Evolutionary conservation across 139 green algal genomes (phyloP).

Genomic region (Haematococcus sp.): DNA sequence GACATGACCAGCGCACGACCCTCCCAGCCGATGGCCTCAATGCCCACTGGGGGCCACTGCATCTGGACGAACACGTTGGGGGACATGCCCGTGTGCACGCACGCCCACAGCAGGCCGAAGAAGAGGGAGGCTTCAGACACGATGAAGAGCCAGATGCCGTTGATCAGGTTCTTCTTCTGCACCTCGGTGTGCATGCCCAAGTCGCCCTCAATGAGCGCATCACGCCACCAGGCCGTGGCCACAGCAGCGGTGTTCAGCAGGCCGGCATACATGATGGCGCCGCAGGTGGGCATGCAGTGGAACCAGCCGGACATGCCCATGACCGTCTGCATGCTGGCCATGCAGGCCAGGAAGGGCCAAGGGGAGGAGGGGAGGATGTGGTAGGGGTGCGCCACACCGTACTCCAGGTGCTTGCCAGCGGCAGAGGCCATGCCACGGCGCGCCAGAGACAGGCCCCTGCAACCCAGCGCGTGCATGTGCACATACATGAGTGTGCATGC

Average conservation of each 20-base stretch:
- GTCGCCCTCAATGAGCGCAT: constrained; percentile 48
- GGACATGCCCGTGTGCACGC: constrained; percentile 39
- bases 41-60: constrained; percentile 51
- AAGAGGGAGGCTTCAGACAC: constrained; percentile 43
- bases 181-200: constrained; percentile 54
- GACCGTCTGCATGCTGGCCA: constrained; percentile 1
- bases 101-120: constrained; percentile 47
- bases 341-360: constrained; percentile 33
- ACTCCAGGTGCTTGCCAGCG: constrained; percentile 11
- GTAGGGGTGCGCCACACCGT: constrained; percentile 27
- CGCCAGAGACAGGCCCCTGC: not conserved
- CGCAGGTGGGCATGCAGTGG: constrained; percentile 29
- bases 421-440: constrained; percentile 25
- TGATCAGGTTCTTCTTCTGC: constrained; percentile 41
- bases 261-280: constrained; percentile 28
- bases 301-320: constrained; percentile 36
- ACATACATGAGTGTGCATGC: not conserved
- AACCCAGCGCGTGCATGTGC: not conserved
- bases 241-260: constrained; percentile 16
- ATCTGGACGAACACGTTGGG: constrained; percentile 30
- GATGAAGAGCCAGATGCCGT: constrained; percentile 47
- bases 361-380: constrained; percentile 41
- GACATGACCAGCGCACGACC: constrained; percentile 48
- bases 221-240: constrained; percentile 43
- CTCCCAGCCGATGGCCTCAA: constrained; percentile 50